A percentile compares a stretch with the other conserved stretches of the same genome.
Evolutionary conservation across 2,329 filamentous ascomycete species (phyloP).

Genomic region (Sporothrix globosa): DNA sequence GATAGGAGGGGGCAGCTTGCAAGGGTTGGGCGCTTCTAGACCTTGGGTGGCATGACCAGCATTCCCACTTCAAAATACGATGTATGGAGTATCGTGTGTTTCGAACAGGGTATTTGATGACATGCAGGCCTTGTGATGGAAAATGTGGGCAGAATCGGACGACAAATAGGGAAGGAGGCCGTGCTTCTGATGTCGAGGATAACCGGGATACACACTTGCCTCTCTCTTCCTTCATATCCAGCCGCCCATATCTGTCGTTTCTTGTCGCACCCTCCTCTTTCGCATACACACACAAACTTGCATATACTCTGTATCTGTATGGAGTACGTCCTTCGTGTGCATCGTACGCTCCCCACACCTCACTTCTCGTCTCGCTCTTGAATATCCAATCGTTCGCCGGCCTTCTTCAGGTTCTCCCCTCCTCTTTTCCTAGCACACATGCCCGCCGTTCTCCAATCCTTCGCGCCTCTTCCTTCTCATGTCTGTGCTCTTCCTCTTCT

Average conservation of each 20-base stretch:
- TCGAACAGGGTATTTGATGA: not conserved
- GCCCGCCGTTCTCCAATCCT: conserved; percentile 25
- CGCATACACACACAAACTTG: not conserved
- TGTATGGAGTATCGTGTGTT: not conserved
- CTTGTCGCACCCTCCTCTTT: not conserved
- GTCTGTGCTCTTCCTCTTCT: not conserved
- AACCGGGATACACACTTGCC: not conserved
- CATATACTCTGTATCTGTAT: no score
- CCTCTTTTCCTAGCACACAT: not conserved
- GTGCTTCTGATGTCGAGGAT: not conserved
- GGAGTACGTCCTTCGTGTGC: not conserved
- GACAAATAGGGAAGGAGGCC: conserved; percentile 1
- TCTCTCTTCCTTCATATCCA: not conserved
- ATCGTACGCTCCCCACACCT: conserved; percentile 1
- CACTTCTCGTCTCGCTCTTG: not conserved
- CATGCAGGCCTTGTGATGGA: not conserved
- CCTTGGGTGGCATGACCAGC: not conserved
- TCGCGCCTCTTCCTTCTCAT: conserved; percentile 31
- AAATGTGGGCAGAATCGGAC: not conserved
- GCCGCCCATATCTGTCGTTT: conserved; percentile 5
- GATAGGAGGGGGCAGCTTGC: not conserved
- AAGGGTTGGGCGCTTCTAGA: conserved; percentile 34
- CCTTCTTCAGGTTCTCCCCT: not conserved
- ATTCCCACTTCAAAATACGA: not conserved
- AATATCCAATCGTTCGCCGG: not conserved